A percentile compares a stretch with the other conserved stretches of the same genome.
Conservation (phyloP, 805 yeast species). For the Candida corydali region DNA sequence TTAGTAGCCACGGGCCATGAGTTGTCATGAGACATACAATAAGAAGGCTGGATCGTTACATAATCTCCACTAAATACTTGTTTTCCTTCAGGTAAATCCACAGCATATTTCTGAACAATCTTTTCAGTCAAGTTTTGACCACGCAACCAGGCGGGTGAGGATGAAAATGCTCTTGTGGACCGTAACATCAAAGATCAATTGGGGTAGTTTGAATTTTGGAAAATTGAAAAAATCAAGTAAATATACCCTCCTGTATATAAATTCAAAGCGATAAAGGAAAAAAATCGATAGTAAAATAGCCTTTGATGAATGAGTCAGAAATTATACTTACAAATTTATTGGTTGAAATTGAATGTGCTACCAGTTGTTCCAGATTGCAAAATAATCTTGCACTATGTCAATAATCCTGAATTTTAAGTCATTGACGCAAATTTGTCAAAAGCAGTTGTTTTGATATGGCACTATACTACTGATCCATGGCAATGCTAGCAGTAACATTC, state of each 20-base stretch:
- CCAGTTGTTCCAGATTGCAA: too few species aligned
- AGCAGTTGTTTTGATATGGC: too few species aligned
- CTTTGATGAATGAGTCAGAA: conserved; percentile 8
- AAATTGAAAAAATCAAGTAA: too few species aligned
- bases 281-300: conserved; percentile 5
- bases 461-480: too few species aligned
- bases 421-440: too few species aligned
- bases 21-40: conserved; percentile 99
- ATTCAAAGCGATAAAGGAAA: conserved; percentile 1
- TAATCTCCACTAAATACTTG: conserved; percentile 86
- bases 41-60: conserved; percentile 91
- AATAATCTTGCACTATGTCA: too few species aligned
- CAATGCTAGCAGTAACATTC: too few species aligned
- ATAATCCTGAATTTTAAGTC: too few species aligned
- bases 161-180: conserved; percentile 16
- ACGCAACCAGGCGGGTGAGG: conserved; percentile 17
- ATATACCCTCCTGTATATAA: conserved; percentile 1
- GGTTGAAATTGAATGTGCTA: neutral
- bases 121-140: conserved; percentile 93
- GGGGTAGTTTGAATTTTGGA: too few species aligned
- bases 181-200: conserved; percentile 3
- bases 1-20: conserved; percentile 99
- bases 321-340: conserved; percentile 1
- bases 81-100: conserved; percentile 64
- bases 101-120: conserved; percentile 90